phyloP scores from a whole-genome alignment of 805 yeast genomes.

The Saccharomycopsis vini region DNA sequence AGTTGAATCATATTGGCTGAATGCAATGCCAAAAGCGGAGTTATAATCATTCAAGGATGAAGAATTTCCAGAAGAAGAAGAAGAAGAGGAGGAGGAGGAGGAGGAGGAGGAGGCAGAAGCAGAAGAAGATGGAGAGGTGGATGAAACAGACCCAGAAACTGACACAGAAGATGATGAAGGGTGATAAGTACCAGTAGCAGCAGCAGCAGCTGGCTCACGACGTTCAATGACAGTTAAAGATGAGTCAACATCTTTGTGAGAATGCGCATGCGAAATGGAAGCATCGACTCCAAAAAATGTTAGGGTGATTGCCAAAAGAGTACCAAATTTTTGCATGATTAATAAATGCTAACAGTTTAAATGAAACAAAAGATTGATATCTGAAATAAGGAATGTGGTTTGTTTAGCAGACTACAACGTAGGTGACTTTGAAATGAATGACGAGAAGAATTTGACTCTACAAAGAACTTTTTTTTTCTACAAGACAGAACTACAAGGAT shows the following conservation, averaged over 20 bases:
- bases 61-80: constrained; percentile 28
- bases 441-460: background rate
- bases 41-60: constrained; percentile 27
- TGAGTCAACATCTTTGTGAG: background rate
- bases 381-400: no score
- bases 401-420: no score
- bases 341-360: no score
- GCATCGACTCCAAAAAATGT: no score
- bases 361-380: background rate
- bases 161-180: background rate
- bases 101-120: constrained; percentile 8
- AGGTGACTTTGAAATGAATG: background rate
- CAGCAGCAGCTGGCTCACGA: background rate
- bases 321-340: no score
- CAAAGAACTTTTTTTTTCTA: no score
- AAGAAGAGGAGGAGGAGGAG: constrained; percentile 23
- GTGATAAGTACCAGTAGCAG: background rate
- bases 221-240: background rate
- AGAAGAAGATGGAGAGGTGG: constrained; percentile 8
- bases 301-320: no score
- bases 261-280: background rate
- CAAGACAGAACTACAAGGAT: no score
- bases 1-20: constrained; percentile 63
- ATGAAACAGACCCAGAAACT: background rate
- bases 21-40: constrained; percentile 61